Base-by-base conservation (phyloP, 495 filamentous ascomycete species). In the Penicillium arizonense region DNA sequence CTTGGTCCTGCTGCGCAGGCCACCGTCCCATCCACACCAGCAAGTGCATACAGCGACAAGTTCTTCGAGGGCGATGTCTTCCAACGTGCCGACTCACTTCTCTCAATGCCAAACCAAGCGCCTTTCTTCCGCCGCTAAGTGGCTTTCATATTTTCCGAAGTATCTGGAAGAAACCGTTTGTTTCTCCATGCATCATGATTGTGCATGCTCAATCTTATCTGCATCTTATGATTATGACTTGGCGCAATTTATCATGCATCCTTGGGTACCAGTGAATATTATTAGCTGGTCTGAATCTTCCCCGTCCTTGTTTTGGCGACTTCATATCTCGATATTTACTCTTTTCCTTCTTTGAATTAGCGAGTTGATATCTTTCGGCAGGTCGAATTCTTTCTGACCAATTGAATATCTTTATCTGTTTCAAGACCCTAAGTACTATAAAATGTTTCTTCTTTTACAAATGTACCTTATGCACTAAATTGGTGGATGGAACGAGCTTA, bases 1-100 rank as follows among this genome's bases (percentile, higher is more conserved):
- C 79, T 96, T 4, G 91, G 91, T 4, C 88, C 90, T 7, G 91
- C 91, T 34, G 90, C 89, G 13, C 89, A 94, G 65, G 90, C 91
- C 2, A 96, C 91, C 1, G 85, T 96, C 16, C 90, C 91, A 5
- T 87, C 85, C 8, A 91, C 87, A 0, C 88, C 88, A 21, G 84
- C 83, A 47, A 88, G 82, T 67, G 83, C 79, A 4, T 88, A 87
- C 62, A 71, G 77, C 39, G 79, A 83, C 52, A 76, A 77, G 24
- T 83, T 83, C 44, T 89, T 90, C 56, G 76, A 73, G 23, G 85
- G 87, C 4, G 84, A 87, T 52, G 84, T 90, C 4, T 90, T 88
- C 66, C 84, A 90, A 61, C 76, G 88, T 26, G 86, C 88, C 0
- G 88, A 93, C 51, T 76, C 84, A 11, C 68, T 89, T 34, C 77